Base-by-base conservation (phyloP, 345 rosid species). In the Salix koriyanagi region DNA sequence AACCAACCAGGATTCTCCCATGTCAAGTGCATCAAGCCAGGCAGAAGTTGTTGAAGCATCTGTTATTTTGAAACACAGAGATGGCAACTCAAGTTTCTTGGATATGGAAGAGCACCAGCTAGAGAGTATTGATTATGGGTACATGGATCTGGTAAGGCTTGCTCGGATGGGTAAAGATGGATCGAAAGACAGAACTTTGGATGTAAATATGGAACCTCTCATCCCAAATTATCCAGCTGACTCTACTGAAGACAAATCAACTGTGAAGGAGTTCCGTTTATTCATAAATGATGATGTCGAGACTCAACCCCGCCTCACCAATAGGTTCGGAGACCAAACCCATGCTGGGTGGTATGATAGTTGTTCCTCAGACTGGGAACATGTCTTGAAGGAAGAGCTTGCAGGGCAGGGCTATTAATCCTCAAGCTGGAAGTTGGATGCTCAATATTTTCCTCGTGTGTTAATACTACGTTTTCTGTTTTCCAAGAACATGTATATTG, bases 301-400 rank as follows among this genome's bases (percentile, higher is more conserved):
- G 26, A 39, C 37, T 18, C 78, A 67, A 26, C 48, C 81, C 65
- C 74, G 26, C 28, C 23, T 36, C 19, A 34, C 37, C 1, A 70
- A 28, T 70, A 42, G 32, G 74, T 34, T 46, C 0, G 80, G 71
- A 44, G 84, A 84, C 77, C 85, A 76, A 26, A 62, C 79, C 65
- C 58, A 56, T 42, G 77, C 84, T 41, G 50, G 81, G 1, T 71
- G 84, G 76, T 80, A 77, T 16, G 92, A 88, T 72, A 83, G 78
- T 72, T 81, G 83, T 52, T 76, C 90, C 62, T 88, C 90, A 1
- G 97, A 92, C 32, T 94, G 96, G 97, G 97, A 94, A 78, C 93
- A 88, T 82, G 89, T 92, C 44, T 75, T 79, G 76, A 85, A 83
- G 80, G 93, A 92, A 77, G 91, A 86, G 71, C 77, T 89, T 72